Evolutionary conservation across 495 filamentous ascomycete species (phyloP), one percentile per base, ranked within the genome.

Genomic region (Lepraria neglecta): DNA sequence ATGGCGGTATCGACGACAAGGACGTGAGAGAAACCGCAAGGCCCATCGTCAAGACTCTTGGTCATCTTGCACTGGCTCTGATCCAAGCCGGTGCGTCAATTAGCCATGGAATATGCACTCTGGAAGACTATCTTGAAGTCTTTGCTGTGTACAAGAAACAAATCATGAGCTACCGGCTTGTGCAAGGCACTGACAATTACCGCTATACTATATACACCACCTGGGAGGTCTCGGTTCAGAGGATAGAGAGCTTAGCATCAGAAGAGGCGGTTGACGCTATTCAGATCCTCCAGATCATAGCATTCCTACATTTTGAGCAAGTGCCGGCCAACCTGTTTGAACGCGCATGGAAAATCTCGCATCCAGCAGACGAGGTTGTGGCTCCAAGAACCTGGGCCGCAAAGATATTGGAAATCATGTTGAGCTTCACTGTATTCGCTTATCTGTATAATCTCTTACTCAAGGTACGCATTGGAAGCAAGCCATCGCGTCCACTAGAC

Each of bases 51-150:
- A 46, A 65, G 24, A 61, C 56, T 12, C 65, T 78, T 50, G 73
- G 75, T 24, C 75, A 64, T 58, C 69, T 77, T 35, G 63, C 76
- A 17, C 69, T 77, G 11, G 75, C 73, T 6, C 58, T 77, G 28
- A 64, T 71, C 21, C 73, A 76, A 33, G 75, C 75, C 0, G 74
- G 75, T 15, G 69, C 65, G 19, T 50, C 66, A 0, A 74, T 76
- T 50, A 66, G 61, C 27, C 50, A 68, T 21, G 52, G 59, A 14
- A 42, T 73, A 19, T 76, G 67, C 61, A 58, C 61, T 12, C 50
- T 73, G 46, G 65, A 68, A 47, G 66, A 72, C 11, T 77, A 75
- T 60, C 59, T 65, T 9, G 64, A 74, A 9, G 45, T 60, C 42
- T 66, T 69, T 33, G 54, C 64, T 67, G 27, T 47, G 58, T 47